Base-by-base conservation (phyloP, 2,329 filamentous ascomycete species). In the Fusarium haematococcum region DNA sequence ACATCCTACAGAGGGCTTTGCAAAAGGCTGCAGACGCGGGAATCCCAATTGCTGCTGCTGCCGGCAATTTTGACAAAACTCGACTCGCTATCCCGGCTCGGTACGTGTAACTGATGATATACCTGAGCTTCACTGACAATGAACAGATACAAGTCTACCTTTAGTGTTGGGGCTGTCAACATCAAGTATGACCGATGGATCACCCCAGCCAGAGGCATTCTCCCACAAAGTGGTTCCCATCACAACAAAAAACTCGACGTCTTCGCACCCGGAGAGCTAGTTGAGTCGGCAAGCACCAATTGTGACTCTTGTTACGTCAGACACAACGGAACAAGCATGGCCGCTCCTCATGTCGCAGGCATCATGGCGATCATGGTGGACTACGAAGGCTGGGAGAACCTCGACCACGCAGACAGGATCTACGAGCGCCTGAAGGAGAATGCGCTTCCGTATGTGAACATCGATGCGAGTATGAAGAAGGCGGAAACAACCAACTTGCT, bases 21-120 rank as follows among this genome's bases (percentile, higher is more conserved):
- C 25, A 61, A 25, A 27, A 33, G 23, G 63, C 56, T 20, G 30
- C 23, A 4, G 33, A 60, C 7, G 25, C 33, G 5, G 63, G 63
- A 25, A 66, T 66, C n/a, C 63, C 63, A 10, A 66, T 66, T 6
- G 63, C 63, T 14, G 63, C 30, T 35, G 63, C 63, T n/a, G 63
- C 63, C 27, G 63, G 45, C 23, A 66, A 61, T 30, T 20, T 23
- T 5, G 33, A 48, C 4, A 23, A 20, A 11, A 25, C 35, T 23
- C 18, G 50, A 8, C 35, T 37, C 4, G 25, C 62, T 25, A 23
- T 54, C 16, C 62, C 54, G 6, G 54, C 54, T 33, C 33, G 33
- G 54, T 57, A 37, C 6, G 33, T 37, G n/a, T 3, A 8, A 4
- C 8, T 57, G 5, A 11, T 16, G 9, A n/a, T 32, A 13, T 11